Evolutionary conservation across 2,329 filamentous ascomycete species (phyloP).

Genomic region (Allantophomopsis lycopodina): DNA sequence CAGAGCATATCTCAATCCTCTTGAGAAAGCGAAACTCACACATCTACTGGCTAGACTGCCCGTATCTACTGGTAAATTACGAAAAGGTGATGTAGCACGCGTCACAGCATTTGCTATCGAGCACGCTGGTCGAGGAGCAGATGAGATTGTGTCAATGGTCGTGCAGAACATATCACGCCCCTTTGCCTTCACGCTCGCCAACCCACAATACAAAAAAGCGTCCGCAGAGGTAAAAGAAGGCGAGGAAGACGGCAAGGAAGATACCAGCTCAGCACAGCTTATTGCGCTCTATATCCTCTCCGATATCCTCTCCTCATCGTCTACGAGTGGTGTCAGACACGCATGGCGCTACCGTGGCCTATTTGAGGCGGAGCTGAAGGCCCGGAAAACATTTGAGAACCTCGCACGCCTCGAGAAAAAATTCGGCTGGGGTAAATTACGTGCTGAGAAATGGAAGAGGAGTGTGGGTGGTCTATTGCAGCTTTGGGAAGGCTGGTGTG

Average conservation of each 20-base stretch:
- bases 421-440: slow-evolving; percentile 51
- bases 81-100: slow-evolving; percentile 75
- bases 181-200: slow-evolving; percentile 58
- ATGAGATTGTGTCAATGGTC: slow-evolving; percentile 85
- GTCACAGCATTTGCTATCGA: slow-evolving; percentile 81
- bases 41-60: slow-evolving; percentile 78
- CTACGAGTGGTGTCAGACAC: slow-evolving; percentile 47
- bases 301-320: slow-evolving; percentile 52
- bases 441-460: slow-evolving; percentile 52
- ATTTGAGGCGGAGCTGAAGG: slow-evolving; percentile 47
- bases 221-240: slow-evolving; percentile 18
- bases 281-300: slow-evolving; percentile 70
- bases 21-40: slow-evolving; percentile 72
- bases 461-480: slow-evolving; percentile 40
- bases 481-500: slow-evolving; percentile 54
- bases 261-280: slow-evolving; percentile 60
- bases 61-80: slow-evolving; percentile 56
- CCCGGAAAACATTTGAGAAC: slow-evolving; percentile 44
- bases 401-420: slow-evolving; percentile 49
- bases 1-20: slow-evolving; percentile 56
- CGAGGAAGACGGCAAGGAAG: slow-evolving; percentile 30
- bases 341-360: slow-evolving; percentile 57
- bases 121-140: slow-evolving; percentile 71
- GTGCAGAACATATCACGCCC: slow-evolving; percentile 71
- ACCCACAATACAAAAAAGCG: slow-evolving; percentile 33